A percentile compares a stretch with the other conserved stretches of the same genome.
Conservation (phyloP, 805 yeast species). For the Lachancea mirantina region DNA sequence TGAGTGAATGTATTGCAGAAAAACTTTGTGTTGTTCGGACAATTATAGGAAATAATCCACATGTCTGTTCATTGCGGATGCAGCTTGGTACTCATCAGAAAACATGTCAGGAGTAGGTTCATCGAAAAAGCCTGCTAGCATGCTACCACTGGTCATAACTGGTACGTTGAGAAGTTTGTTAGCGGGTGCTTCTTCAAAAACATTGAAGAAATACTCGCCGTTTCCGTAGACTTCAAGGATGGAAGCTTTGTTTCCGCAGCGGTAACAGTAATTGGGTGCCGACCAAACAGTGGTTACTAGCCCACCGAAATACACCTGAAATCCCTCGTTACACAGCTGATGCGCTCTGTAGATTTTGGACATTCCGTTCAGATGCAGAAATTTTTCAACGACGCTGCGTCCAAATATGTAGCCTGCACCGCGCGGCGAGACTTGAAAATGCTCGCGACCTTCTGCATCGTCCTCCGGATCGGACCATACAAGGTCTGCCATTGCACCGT, state of each 20-base stretch:
- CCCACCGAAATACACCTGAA: constrained; percentile 84
- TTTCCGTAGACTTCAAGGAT: constrained; percentile 77
- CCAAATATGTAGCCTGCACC: constrained; percentile 99
- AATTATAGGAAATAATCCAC: constrained; percentile 30
- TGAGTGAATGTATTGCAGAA: constrained; percentile 22
- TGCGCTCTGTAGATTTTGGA: constrained; percentile 87
- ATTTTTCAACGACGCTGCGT: constrained; percentile 78
- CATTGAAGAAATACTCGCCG: constrained; percentile 71
- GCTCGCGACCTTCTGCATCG: constrained; percentile 57
- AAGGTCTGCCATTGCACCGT: constrained; percentile 98
- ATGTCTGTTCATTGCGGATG: constrained; percentile 27
- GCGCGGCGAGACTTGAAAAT: constrained; percentile 83
- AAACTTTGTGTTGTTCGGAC: neutral
- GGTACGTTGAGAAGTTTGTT: constrained; percentile 41
- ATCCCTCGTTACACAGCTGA: constrained; percentile 95
- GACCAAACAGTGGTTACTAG: constrained; percentile 95
- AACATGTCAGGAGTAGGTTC: constrained; percentile 20
- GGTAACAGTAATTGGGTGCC: constrained; percentile 94
- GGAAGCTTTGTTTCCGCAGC: constrained; percentile 97
- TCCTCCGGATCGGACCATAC: constrained; percentile 99
- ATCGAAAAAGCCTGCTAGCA: constrained; percentile 17
- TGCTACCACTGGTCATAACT: constrained; percentile 13
- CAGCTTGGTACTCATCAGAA: constrained; percentile 31
- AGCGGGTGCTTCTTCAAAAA: constrained; percentile 96
- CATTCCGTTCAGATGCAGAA: constrained; percentile 69